Conservation (phyloP, 2,329 filamentous ascomycete species). For the Rhynchosporium secalis region DNA sequence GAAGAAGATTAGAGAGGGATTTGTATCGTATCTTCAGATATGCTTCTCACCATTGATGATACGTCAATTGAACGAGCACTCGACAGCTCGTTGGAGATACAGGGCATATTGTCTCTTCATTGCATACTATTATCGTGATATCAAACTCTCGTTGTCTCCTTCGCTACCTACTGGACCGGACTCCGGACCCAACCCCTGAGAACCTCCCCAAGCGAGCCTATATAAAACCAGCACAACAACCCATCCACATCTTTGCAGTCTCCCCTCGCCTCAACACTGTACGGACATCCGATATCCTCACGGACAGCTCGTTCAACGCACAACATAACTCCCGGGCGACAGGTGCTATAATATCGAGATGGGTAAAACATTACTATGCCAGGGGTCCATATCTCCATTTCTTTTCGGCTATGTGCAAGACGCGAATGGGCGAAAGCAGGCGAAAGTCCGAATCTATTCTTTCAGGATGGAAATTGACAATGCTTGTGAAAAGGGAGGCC, state of each 20-base stretch:
- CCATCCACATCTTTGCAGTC: background rate
- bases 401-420: slow-evolving; percentile 7
- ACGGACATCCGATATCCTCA: slow-evolving; percentile 11
- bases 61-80: background rate
- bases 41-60: background rate
- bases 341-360: background rate
- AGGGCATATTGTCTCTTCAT: background rate
- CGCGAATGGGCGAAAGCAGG: slow-evolving; percentile 9
- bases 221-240: background rate
- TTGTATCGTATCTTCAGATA: background rate
- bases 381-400: background rate
- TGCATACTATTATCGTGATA: background rate
- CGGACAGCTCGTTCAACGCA: slow-evolving; percentile 6
- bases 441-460: slow-evolving; percentile 13
- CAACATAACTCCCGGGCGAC: background rate
- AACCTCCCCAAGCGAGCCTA: background rate
- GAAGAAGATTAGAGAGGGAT: background rate
- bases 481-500: background rate
- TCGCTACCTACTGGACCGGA: background rate
- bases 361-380: slow-evolving; percentile 2
- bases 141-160: background rate
- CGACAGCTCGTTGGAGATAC: background rate
- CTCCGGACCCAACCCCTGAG: slow-evolving; percentile 1
- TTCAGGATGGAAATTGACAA: background rate
- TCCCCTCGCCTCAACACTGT: background rate